Base-by-base conservation (phyloP, 2,329 filamentous ascomycete genomes). In the Triangularia setosa region DNA sequence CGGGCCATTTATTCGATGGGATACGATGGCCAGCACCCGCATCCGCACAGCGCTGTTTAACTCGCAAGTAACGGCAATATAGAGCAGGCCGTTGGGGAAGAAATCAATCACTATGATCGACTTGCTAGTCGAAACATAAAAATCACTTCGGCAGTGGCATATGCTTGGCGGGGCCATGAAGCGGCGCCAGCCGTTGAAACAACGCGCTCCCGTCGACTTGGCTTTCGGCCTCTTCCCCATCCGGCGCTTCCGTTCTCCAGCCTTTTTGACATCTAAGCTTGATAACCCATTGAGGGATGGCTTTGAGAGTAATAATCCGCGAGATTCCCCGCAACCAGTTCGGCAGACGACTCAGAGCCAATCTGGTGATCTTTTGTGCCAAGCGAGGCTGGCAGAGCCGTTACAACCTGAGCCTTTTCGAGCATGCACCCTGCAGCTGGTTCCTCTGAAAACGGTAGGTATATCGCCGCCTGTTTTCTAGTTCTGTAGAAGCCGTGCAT, bases 1-100 rank as follows among this genome's bases (percentile, higher is more conserved):
- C 55, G 28, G n/a, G 33, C 57, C 56, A 21, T 63, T 62, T 48
- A 68, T 67, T 68, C 64, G 67, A 61, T 65, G 65, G 53, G 40
- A 68, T 68, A 68, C 65, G 67, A 64, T 60, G 21, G 30, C 27
- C 54, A 53, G 33, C 23, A 25, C 27, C 35, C 58, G 60, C 44
- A 44, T 9, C 30, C 44, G 35, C 54, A 58, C 53, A 21, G 44
- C 56, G 48, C 64, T 48, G 60, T 35, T 59, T 57, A 23, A 55
- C n/a, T 55, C 25, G 52, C 52, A 23, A 55, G 21, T 8, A n/a
- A 55, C 16, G 23, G 52, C 52, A 55, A 18, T 60, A 44, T 40
- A 16, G 35, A 44, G 23, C 21, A n/a, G 35, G 27, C 55, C 25
- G 27, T 23, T 18, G 35, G 35, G 30, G 23, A 48, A 28, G 5